A percentile compares a stretch with the other conserved stretches of the same genome.
These are phyloP conservation scores for Fusarium gaditjirri DNA, from an alignment of 2,329 filamentous ascomycete genomes.

Conservation along the genomic window DNA sequence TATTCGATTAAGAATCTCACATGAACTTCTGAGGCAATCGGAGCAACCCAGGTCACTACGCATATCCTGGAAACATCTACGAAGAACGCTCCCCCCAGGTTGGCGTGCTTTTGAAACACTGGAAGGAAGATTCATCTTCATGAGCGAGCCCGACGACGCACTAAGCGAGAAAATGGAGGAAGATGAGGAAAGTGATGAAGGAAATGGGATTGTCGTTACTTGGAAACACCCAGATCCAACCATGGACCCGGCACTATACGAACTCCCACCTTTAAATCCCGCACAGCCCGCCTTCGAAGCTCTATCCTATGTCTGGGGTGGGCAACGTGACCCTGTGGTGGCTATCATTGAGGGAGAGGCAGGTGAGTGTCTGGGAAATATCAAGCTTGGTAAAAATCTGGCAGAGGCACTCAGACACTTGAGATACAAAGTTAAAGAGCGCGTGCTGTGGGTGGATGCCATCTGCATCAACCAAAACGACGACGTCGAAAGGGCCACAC, in stretches of 20 bases:
- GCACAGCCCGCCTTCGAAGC: neutral
- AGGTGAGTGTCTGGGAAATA: neutral
- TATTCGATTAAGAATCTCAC: neutral
- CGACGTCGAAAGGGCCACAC: neutral
- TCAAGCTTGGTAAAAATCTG: neutral
- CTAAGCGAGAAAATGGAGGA: neutral
- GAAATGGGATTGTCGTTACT: fast-evolving
- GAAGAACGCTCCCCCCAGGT: neutral
- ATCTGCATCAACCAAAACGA: neutral
- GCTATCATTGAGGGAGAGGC: fast-evolving
- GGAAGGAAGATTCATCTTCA: neutral
- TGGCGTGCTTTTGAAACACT: neutral
- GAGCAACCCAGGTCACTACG: fast-evolving
- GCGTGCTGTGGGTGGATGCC: neutral
- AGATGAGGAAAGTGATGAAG: neutral
- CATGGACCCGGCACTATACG: neutral
- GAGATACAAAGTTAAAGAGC: neutral
- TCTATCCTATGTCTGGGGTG: neutral
- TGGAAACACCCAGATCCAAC: neutral
- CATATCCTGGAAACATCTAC: fast-evolving
- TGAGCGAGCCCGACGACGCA: neutral
- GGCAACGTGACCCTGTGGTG: neutral
- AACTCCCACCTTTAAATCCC: neutral
- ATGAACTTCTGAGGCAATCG: neutral
- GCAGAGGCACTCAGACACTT: neutral